phyloP scores from a whole-genome alignment of 805 yeast species.

The Pichia ethanolica region DNA sequence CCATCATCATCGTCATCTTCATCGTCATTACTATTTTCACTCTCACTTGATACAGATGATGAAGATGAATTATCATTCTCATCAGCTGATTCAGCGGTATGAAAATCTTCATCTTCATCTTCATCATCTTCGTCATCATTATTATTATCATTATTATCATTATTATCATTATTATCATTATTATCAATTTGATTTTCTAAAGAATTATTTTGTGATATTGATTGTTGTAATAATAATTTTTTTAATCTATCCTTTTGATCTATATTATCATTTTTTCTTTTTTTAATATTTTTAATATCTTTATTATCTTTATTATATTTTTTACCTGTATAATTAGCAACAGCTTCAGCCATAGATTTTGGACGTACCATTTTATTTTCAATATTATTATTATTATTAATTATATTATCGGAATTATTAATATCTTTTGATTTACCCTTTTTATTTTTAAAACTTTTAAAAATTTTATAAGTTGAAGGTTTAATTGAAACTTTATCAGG shows the following conservation, averaged over 20 bases:
- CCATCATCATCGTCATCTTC: constrained; percentile 15
- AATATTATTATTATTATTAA: neutral
- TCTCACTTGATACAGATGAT: neutral
- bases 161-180: neutral
- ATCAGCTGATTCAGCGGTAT: constrained; percentile 3
- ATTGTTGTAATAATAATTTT: neutral
- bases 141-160: neutral
- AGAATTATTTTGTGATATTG: too few relatives aligned
- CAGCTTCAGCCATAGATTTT: constrained; percentile 50
- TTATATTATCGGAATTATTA: neutral
- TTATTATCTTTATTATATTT: constrained; percentile 26
- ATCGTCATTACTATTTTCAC: neutral
- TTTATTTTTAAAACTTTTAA: constrained; percentile 22
- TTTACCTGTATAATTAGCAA: constrained; percentile 50
- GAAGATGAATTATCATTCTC: neutral
- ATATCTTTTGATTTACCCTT: neutral
- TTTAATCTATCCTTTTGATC: neutral
- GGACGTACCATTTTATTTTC: constrained; percentile 26
- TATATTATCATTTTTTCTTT: neutral
- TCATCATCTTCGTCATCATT: constrained; percentile 3
- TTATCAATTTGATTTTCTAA: too few relatives aligned
- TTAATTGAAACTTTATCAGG: constrained; percentile 40
- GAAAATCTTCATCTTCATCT: constrained; percentile 25
- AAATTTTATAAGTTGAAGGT: constrained; percentile 43
- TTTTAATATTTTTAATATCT: neutral